Base-by-base conservation (phyloP, 495 filamentous ascomycete genomes). In the Penicillium waksmanii region DNA sequence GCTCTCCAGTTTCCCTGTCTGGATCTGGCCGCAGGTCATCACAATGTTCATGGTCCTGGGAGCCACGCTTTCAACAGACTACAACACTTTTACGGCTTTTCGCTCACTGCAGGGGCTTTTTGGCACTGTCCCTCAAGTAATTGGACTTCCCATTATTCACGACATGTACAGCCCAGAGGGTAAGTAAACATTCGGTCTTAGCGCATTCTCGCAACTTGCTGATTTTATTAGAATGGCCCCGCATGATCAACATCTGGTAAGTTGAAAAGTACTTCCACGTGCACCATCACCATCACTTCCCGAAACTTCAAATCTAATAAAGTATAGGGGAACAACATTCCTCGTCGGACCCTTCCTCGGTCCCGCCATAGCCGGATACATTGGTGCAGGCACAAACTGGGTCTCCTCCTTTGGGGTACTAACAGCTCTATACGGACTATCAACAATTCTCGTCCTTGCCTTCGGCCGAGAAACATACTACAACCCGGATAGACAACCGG, bases 51-150 rank as follows among this genome's bases (percentile, higher is more conserved):
- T 80, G 67, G 74, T 80, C 3, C 68, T 83, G 46, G 78, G 76
- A 11, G 77, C 79, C 5, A 75, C 80, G 1, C 67, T 78, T 1
- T 76, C 81, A 7, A 69, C 74, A 13, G 66, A 70, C 46, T 84
- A 75, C 56, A 68, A 71, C 3, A 68, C 71, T 25, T 84, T 83
- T 61, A 83, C 80, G 0, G 68, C 73, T 9, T 77, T 77, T 56
- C 79, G 82, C 15, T 76, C 80, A n/a, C 70, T 85, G 18, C 82
- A 84, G 57, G 81, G 80, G 15, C 73, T 84, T 33, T 76, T 82
- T 60, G 74, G 69, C 1, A 77, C 79, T 8, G 68, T 78, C 15
- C 76, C 78, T 0, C 79, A 80, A 58, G 75, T 79, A 5, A 74
- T 80, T 46, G 79, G 79, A 9, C 64, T 82, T 6, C 71, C 71